phyloP scores from a whole-genome alignment of 2,329 filamentous ascomycete genomes.

The Paecilomyces sp. region DNA sequence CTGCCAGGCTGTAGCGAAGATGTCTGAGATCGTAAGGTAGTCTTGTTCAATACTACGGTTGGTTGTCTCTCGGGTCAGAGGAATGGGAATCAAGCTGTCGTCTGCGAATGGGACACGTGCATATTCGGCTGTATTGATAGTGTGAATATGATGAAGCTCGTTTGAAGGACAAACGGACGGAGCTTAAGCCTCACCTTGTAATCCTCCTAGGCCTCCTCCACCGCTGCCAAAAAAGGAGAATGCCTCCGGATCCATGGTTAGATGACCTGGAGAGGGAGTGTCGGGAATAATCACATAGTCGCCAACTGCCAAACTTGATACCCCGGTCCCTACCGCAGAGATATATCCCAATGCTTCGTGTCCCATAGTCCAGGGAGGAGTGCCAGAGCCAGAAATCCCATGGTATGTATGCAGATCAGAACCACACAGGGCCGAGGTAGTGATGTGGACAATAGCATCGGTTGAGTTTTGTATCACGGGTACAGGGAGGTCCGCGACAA shows the following conservation, averaged over 20 bases:
- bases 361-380: slow-evolving; percentile 16
- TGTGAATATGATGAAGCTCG: too few relatives aligned
- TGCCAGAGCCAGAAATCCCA: too few relatives aligned
- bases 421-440: too few relatives aligned
- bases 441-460: too few relatives aligned
- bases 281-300: slow-evolving; percentile 15
- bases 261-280: slow-evolving; percentile 7
- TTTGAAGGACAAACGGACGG: too few relatives aligned
- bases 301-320: slow-evolving; percentile 9
- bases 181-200: too few relatives aligned
- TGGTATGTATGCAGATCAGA: too few relatives aligned
- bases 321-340: slow-evolving; percentile 8
- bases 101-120: slow-evolving; percentile 12
- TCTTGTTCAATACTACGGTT: slow-evolving; percentile 4
- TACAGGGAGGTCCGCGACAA: too few relatives aligned
- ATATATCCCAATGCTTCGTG: slow-evolving; percentile 15
- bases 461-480: too few relatives aligned
- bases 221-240: too few relatives aligned
- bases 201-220: too few relatives aligned
- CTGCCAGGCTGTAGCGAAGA: slow-evolving; percentile 34
- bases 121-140: slow-evolving; percentile 9
- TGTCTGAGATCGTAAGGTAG: slow-evolving; percentile 25
- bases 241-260: background rate
- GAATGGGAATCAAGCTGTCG: slow-evolving; percentile 9
- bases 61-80: slow-evolving; percentile 2